Evolutionary conservation across 1,139 yeast genomes (phyloP).

Genomic region (Saccharomyces hybrid): DNA sequence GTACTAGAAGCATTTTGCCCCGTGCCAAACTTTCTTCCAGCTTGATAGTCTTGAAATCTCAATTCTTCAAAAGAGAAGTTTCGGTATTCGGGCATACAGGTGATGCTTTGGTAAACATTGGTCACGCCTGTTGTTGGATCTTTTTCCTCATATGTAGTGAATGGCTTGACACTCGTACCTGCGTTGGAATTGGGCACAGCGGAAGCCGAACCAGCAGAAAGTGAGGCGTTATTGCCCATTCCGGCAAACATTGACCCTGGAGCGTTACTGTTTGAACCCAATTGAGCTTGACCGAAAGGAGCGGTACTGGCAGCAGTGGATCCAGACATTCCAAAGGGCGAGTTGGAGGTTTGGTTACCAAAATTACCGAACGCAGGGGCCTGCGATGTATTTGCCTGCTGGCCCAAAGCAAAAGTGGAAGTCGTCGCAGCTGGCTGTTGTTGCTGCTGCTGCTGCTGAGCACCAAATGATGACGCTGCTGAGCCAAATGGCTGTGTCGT

Average conservation of each 20-base stretch:
- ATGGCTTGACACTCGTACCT: slow-evolving; percentile 71
- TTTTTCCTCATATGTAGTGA: slow-evolving; percentile 58
- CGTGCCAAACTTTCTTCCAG: slow-evolving; percentile 43
- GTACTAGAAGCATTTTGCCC: slow-evolving; percentile 17
- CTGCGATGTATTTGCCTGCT: neutral
- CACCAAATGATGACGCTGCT: slow-evolving; percentile 33
- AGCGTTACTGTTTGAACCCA: slow-evolving; percentile 4
- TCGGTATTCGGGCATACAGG: slow-evolving; percentile 85
- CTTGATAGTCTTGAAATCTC: slow-evolving; percentile 80
- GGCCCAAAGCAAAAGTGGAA: neutral
- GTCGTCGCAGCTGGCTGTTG: slow-evolving; percentile 6
- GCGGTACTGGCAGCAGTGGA: neutral
- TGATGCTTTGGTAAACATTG: slow-evolving; percentile 62
- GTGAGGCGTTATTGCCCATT: slow-evolving; percentile 10
- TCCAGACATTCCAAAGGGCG: slow-evolving; percentile 16
- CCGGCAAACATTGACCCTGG: slow-evolving; percentile 3
- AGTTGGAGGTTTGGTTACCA: slow-evolving; percentile 33
- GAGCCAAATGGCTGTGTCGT: slow-evolving; percentile 39
- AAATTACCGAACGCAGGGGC: slow-evolving; percentile 4
- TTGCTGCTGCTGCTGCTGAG: slow-evolving; percentile 4
- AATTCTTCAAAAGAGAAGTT: slow-evolving; percentile 80
- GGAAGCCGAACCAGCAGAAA: slow-evolving; percentile 31
- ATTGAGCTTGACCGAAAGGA: slow-evolving; percentile 1
- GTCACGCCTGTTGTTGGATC: slow-evolving; percentile 55
- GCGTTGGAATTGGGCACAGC: slow-evolving; percentile 27